phyloP scores from a whole-genome alignment of 768 basidiomycete genomes.

The Termitomyces sp. region DNA sequence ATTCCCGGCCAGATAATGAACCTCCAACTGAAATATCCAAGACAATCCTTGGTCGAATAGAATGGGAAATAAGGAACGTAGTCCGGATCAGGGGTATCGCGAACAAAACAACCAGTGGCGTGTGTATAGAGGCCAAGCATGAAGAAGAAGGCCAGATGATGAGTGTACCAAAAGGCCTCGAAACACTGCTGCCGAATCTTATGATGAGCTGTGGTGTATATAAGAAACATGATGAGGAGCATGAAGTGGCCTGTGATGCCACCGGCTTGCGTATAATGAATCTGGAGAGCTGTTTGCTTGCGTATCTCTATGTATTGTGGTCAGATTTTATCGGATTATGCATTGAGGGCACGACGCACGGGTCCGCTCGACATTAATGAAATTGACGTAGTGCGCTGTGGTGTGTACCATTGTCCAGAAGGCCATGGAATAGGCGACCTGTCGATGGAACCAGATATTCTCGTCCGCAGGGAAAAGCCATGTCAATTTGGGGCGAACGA shows the following conservation, averaged over 20 bases:
- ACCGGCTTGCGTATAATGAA: slow-evolving; percentile 86
- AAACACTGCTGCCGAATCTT: slow-evolving; percentile 89
- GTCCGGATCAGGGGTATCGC: slow-evolving; percentile 76
- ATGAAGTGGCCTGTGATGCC: slow-evolving; percentile 97
- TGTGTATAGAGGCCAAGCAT: slow-evolving; percentile 89
- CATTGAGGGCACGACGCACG: slow-evolving; percentile 47
- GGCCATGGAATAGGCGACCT: slow-evolving; percentile 91
- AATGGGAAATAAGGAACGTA: slow-evolving; percentile 76
- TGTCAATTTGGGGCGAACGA: slow-evolving; percentile 76
- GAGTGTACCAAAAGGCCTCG: slow-evolving; percentile 97
- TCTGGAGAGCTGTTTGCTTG: slow-evolving; percentile 69
- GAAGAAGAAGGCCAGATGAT: slow-evolving; percentile 93
- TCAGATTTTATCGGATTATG: neutral
- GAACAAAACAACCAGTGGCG: slow-evolving; percentile 94
- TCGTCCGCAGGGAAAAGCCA: slow-evolving; percentile 92
- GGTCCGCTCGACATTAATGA: slow-evolving; percentile 85
- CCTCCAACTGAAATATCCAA: slow-evolving; percentile 90
- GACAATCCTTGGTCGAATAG: slow-evolving; percentile 83
- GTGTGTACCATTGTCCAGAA: slow-evolving; percentile 94
- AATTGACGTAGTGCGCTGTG: slow-evolving; percentile 92
- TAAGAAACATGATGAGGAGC: slow-evolving; percentile 90
- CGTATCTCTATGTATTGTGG: slow-evolving; percentile 65
- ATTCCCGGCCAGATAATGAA: slow-evolving; percentile 92
- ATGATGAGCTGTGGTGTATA: slow-evolving; percentile 89
- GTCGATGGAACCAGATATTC: slow-evolving; percentile 94